Evolutionary conservation across 2,329 filamentous ascomycete genomes (phyloP), one percentile per base, ranked within the genome.

Genomic region (Ascochyta pisi): DNA sequence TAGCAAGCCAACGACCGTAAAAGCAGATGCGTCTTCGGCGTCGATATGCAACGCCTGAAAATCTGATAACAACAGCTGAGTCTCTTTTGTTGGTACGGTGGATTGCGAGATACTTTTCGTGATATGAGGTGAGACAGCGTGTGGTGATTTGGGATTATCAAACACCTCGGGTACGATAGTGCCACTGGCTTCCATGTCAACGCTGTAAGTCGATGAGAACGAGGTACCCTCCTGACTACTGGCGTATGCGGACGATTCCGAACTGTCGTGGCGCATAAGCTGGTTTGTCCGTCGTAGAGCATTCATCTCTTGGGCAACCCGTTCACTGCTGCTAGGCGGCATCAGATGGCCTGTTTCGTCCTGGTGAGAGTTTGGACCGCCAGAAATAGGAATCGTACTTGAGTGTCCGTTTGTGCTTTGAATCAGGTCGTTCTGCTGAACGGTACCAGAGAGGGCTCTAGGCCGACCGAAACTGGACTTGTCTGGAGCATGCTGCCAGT

Each of bases 1-100:
- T 40, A 82, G 71, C 63, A 81, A 74, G 16, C 73, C 74, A 47
- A 79, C 70, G 3, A 79, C 65, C n/a, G 75, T 67, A 58, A 77
- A 80, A 1, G 78, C 69, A 27, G 65, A 69, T 23, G 58, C 63
- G 44, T 66, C 58, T 49, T 75, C 74, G 19, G 67, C 69, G 48
- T 77, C 69, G 26, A 74, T 46, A 22, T 69, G 66, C 60, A 73
- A 64, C 42, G 70, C 67, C 48, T 75, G 65, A 49, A 70, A 78
- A 51, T 77, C 76, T 34, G 71, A 69, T 38, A 77, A 52, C 15
- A 69, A 45, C n/a, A 77, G 57, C 5, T 68, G 64, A 19, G 69
- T 67, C 8, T 74, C 68, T 46, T 54, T 62, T 47, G 60, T 50
- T 54, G 60, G 50, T 56, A 71, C 65, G 51, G 68, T 60, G 53